Evolutionary conservation across 2,329 filamentous ascomycete species (phyloP), one percentile per base, ranked within the genome.

Genomic region (Ophiostoma himal-ulmi): DNA sequence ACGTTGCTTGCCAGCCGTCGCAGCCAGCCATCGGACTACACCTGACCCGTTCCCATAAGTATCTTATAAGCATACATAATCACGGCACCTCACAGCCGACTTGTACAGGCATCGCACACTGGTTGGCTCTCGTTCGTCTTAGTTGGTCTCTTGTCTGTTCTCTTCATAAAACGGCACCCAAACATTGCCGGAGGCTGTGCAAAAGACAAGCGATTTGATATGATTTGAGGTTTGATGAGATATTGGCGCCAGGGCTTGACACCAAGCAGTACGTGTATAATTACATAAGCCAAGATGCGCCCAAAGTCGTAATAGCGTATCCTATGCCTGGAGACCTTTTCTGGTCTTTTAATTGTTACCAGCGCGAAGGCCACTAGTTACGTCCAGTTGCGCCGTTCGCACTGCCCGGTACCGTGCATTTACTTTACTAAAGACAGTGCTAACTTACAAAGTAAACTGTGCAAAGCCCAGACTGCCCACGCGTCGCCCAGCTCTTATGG

Each of bases 151-250:
- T 57, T 10, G 52, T 26, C 52, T 57, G n/a, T 11, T 57, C 22
- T 17, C 44, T 48, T 57, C 1, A n/a, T 48, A 26, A 57, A 57
- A 57, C 52, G 52, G 22, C 1, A 57, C 2, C 52, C 11, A 57
- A 57, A 57, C 52, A 57, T 26, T 57, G 52, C 52, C 52, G 52
- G 52, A 57, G 52, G 52, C 52, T 57, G 52, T 57, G 52, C 52
- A 57, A 57, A 30, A 13, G 39, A 13, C 39, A 11, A 44, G 3
- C 14, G 14, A 44, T 44, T 44, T 30, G 30, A 30, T 30, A 30
- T 30, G 26, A 30, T 30, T 30, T 30, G 30, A 30, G 30, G 44
- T 48, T 48, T 48, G 44, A 48, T 48, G 20, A 20, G 44, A n/a
- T 57, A 57, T 57, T 57, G 52, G 52, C 52, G 52, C 52, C 52